Base-by-base conservation (phyloP, 2,329 filamentous ascomycete species). In the Leptographium lundbergii region DNA sequence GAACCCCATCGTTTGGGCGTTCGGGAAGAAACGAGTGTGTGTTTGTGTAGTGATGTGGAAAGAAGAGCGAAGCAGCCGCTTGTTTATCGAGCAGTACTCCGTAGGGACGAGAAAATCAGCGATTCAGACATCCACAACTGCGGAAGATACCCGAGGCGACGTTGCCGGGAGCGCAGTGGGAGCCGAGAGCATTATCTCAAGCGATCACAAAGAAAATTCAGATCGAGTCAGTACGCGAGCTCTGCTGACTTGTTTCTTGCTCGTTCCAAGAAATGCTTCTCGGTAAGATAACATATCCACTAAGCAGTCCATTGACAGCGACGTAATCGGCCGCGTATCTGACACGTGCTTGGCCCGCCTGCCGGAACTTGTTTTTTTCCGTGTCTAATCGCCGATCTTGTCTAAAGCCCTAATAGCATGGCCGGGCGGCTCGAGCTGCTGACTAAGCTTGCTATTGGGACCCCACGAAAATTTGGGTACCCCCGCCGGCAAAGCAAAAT, bases 391-490 rank as follows among this genome's bases (percentile, higher is more conserved):
- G 9, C 29, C 51, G 17, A 22, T 24, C 32, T n/a, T 27, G 19
- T 45, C 42, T 55, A 17, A 54, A 58, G 51, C 57, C 57, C 57
- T 58, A 58, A 54, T 10, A 34, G 2, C 17, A 19, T n/a, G 10
- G 17, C 6, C 39, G 3, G 3, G 6, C 36, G 4, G 22, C 9
- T 45, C 42, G 10, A n/a, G 42, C 3, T 22, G 17, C 24, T 60
- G 58, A 60, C 58, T 60, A 57, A 60, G 58, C 39, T 1, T 29
- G 1, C 27, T n/a, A 53, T 17, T 22, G 9, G 48, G 5, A 52
- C 55, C 59, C 59, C 59, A 60, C 59, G 59, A 57, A 60, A 60
- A 57, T 50, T 57, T 53, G 58, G 55, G 22, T n/a, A 27, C 56
- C 59, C 32, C 50, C 25, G 45, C 25, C 22, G 9, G 27, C 14